These are phyloP conservation scores for Peronosclerospora sorghi DNA, from an alignment of 352 stramenopile genomes.

Conservation along the genomic window DNA sequence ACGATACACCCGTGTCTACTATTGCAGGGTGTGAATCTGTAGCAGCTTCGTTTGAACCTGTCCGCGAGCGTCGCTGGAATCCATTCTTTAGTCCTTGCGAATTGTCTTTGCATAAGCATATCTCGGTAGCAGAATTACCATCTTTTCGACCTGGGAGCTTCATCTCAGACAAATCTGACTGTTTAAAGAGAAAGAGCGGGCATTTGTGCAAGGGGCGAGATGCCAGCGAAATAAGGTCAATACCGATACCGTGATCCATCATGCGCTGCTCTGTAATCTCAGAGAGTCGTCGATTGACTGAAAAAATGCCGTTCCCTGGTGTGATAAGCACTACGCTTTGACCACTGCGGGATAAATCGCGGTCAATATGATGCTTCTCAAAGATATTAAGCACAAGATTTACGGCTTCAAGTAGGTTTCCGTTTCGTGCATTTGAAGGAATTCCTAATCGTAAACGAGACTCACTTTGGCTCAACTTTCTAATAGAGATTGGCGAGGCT, in stretches of 20 bases:
- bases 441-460: conserved; percentile 26
- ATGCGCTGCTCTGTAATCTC: conserved; percentile 98
- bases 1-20: conserved; percentile 24
- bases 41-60: conserved; percentile 30
- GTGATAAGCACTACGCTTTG: conserved; percentile 95
- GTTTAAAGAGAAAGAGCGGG: conserved; percentile 95
- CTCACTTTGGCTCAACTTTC: conserved; percentile 8
- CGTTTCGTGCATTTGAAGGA: conserved; percentile 60
- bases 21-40: conserved; percentile 27
- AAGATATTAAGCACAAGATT: conserved; percentile 98
- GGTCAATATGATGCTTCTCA: conserved; percentile 97
- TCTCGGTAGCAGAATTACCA: conserved; percentile 22
- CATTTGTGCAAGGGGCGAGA: conserved; percentile 94
- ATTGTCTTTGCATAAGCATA: conserved; percentile 40
- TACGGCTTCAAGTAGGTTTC: conserved; percentile 96
- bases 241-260: conserved; percentile 99
- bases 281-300: conserved; percentile 90
- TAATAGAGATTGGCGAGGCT: conserved; percentile 17
- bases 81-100: conserved; percentile 14
- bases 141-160: conserved; percentile 37
- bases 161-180: conserved; percentile 55
- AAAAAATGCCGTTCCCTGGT: conserved; percentile 93
- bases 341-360: conserved; percentile 91
- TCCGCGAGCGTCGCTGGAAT: conserved; percentile 30
- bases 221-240: conserved; percentile 93